Base-by-base conservation (phyloP, 2,329 filamentous ascomycete species). In the Trichoderma brevicompactum region DNA sequence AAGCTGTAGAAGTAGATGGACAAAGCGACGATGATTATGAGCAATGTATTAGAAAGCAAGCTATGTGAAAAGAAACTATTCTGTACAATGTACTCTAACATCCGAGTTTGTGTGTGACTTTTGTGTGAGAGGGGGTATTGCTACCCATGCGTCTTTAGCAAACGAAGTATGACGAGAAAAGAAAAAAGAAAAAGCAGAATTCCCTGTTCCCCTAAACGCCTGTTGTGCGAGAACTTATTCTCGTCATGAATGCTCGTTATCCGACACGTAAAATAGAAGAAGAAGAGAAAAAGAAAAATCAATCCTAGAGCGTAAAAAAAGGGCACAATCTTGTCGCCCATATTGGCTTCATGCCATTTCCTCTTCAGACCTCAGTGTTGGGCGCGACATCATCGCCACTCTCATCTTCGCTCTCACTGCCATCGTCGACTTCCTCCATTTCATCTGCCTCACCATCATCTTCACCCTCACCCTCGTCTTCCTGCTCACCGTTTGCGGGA, bases 1-100 rank as follows among this genome's bases (percentile, higher is more conserved):
- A 17, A 64, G 55, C 23, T 65, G 36, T 56, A 52, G 15, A 19
- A 8, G 19, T 4, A 13, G 23, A 28, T 34, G 40, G 55, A 59
- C 23, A 3, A 40, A 17, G 3, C n/a, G 17, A 7, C 17, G 23
- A 28, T 28, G 23, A 3, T 17, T 3, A 41, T 17, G 36, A 60
- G 17, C 34, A 7, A 40, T 49, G 1, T 5, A 49, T 32, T 60
- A 60, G 17, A 41, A 15, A 44, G 9, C 7, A 34, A 52, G 15
- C 10, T 28, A 4, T 34, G 12, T 12, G 12, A 36, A 17, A 15
- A 43, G 10, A 55, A 7, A 28, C 28, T 46, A 34, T 48, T 23
- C 38, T 59, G 46, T 52, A 19, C 28, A 17, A 1, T 54, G 8
- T 8, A 53, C 38, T 46, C 40, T 36, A 32, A 62, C 38, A 44